Evolutionary conservation across 768 basidiomycete species (phyloP).

Genomic region (Wakefieldia striispora): DNA sequence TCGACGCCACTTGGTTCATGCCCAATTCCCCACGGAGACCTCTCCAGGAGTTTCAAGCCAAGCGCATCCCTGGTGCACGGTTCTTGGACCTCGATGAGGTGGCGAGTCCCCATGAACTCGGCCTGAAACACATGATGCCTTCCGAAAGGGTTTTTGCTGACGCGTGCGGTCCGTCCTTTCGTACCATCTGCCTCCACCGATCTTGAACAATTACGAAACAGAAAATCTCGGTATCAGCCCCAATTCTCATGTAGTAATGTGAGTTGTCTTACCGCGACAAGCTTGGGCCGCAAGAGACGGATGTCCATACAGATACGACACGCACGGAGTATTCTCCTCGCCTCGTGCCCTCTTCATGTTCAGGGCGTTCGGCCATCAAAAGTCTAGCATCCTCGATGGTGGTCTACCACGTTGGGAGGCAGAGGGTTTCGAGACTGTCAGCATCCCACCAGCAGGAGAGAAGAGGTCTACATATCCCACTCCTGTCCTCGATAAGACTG

Average conservation of each 20-base stretch:
- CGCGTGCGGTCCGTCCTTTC: slow-evolving; percentile 65
- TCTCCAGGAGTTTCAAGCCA: slow-evolving; percentile 61
- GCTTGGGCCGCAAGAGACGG: slow-evolving; percentile 5
- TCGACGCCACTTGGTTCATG: slow-evolving; percentile 94
- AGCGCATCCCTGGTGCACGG: slow-evolving; percentile 67
- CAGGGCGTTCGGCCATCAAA: slow-evolving; percentile 83
- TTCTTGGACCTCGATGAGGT: slow-evolving; percentile 83
- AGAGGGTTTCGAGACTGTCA: slow-evolving; percentile 58
- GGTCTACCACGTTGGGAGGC: slow-evolving; percentile 82
- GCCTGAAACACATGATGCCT: slow-evolving; percentile 96
- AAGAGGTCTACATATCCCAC: slow-evolving; percentile 43
- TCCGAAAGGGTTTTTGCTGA: slow-evolving; percentile 63
- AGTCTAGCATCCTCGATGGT: slow-evolving; percentile 89
- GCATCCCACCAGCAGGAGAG: slow-evolving; percentile 24
- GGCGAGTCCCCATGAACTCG: slow-evolving; percentile 68
- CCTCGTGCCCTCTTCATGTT: slow-evolving; percentile 95
- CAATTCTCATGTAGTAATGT: slow-evolving; percentile 82
- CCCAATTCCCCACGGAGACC: slow-evolving; percentile 76
- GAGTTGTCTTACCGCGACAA: slow-evolving; percentile 21
- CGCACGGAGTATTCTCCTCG: slow-evolving; percentile 86
- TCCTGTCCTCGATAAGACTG: slow-evolving; percentile 49
- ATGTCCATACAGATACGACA: slow-evolving; percentile 67
- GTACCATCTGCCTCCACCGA: slow-evolving; percentile 4
- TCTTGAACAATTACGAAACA: slow-evolving; percentile 28
- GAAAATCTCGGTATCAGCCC: slow-evolving; percentile 72